Conservation (phyloP, 305 asterid species). For the Ruellia speciosa region DNA sequence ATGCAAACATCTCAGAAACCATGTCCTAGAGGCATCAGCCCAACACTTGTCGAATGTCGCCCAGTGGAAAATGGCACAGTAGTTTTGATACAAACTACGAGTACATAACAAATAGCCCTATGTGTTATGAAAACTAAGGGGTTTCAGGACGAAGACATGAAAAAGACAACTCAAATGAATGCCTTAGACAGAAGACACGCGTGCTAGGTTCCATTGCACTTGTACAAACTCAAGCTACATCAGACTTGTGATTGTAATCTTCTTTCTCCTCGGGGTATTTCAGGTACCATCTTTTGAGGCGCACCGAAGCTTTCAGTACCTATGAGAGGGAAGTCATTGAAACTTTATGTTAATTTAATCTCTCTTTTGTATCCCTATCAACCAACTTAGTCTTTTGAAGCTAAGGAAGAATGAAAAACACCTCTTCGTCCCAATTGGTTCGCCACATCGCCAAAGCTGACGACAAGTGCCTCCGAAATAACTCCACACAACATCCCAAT, state of each 20-base stretch:
- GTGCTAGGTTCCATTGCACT: neutral
- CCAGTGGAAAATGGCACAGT: no score
- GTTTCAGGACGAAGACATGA: no score
- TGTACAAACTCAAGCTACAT: neutral
- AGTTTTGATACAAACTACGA: no score
- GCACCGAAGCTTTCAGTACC: slow-evolving; percentile 22
- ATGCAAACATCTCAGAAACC: no score
- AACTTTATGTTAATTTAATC: neutral
- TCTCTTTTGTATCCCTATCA: neutral
- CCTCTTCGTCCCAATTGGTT: slow-evolving; percentile 71
- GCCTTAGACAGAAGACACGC: no score
- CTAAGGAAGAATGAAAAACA: neutral
- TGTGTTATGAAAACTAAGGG: no score
- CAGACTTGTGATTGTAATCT: neutral
- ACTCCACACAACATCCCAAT: slow-evolving; percentile 62
- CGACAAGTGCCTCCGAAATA: slow-evolving; percentile 39
- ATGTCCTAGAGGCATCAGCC: no score
- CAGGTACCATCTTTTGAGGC: slow-evolving; percentile 22
- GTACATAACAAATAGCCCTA: no score
- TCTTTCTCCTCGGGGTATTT: neutral
- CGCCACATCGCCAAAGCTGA: slow-evolving; percentile 51
- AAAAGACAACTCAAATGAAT: no score
- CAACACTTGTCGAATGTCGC: no score
- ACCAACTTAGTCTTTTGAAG: neutral
- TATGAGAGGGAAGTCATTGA: neutral